Evolutionary conservation across 2,329 filamentous ascomycete species (phyloP), one percentile per base, ranked within the genome.

Genomic region (Aphanocladium album): DNA sequence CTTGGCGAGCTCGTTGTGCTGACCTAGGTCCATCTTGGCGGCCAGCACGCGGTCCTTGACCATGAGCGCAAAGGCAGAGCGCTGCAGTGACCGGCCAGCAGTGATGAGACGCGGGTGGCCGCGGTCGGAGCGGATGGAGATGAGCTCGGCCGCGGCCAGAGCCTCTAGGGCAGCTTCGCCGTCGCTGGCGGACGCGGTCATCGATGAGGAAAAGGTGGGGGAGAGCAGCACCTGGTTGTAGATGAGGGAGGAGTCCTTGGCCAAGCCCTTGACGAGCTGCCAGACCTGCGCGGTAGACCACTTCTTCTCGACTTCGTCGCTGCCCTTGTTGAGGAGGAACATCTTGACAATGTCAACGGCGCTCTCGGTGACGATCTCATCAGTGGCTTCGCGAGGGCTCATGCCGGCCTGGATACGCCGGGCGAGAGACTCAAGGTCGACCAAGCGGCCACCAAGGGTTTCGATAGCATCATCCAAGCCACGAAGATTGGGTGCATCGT

Each of bases 401-500:
- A 97, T 92, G 17, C 95, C 93, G 1, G 89, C 86, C 74, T 91
- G 91, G 67, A 99, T 89, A 19, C 95, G 84, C 39, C 93, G 86
- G n/a, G 93, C 89, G 47, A 99, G 85, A 70, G 95, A 96, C 71
- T 98, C 93, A 21, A 99, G 86, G 70, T 99, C 95, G 0, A 92
- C 96, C n/a, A 99, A 82, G 3, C 95, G 90, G 2, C 95, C 95
- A 23, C 95, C 95, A 1, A 99, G 82, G 0, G 87, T 83, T 30
- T 87, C 83, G 65, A 98, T 96, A 66, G 90, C 93, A 30, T 82
- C 82, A 68, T 97, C 92, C 1, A 99, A 82, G 64, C 93, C 90
- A 1, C 74, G 72, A 7, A 95, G 78, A 64, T 92, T 72, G 3
- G 72, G 71, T 2, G 71, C 67, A 17, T 62, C 59, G 52, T 64